Evolutionary conservation across 179 eudicot genomes (phyloP).

Genomic region (Vitellaria paradoxa): DNA sequence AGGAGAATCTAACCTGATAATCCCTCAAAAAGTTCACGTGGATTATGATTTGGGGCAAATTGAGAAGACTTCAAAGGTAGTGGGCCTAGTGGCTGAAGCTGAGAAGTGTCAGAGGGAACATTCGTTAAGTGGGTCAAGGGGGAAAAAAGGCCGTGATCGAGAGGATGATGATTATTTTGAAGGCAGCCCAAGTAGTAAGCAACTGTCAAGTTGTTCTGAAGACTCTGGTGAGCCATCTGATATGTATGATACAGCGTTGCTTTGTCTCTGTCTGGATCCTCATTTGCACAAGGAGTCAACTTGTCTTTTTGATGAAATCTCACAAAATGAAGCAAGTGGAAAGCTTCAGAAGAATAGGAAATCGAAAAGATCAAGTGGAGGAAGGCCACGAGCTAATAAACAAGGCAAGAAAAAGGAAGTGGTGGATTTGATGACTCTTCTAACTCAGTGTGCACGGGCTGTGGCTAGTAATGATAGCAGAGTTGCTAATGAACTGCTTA

Average conservation of each 20-base stretch:
- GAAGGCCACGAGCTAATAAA: constrained; percentile 32
- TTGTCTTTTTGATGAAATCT: too few relatives aligned
- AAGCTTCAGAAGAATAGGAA: constrained; percentile 12
- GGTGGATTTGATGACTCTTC: constrained; percentile 23
- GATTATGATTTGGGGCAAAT: constrained; percentile 3
- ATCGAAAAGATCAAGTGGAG: not conserved
- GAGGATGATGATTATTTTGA: constrained; percentile 22
- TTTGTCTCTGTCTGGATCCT: constrained; percentile 36
- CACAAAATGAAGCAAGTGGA: not conserved
- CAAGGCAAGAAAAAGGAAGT: constrained; percentile 19
- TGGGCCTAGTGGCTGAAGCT: not conserved
- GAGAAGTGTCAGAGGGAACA: not conserved
- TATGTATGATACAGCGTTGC: constrained; percentile 48
- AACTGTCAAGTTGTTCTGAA: constrained; percentile 38
- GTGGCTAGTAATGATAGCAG: constrained; percentile 6
- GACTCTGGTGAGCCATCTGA: constrained; percentile 38
- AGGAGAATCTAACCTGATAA: not conserved
- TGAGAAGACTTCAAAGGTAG: not conserved
- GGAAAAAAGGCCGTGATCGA: constrained; percentile 33
- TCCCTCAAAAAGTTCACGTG: not conserved
- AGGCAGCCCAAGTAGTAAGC: constrained; percentile 40
- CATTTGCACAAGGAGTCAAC: not conserved
- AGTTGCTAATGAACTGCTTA: constrained; percentile 14
- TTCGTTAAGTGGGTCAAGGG: constrained; percentile 1
- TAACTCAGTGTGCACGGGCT: constrained; percentile 24